Conservation (phyloP, 2,329 filamentous ascomycete genomes). For the Cylindrodendrum hubeiense region DNA sequence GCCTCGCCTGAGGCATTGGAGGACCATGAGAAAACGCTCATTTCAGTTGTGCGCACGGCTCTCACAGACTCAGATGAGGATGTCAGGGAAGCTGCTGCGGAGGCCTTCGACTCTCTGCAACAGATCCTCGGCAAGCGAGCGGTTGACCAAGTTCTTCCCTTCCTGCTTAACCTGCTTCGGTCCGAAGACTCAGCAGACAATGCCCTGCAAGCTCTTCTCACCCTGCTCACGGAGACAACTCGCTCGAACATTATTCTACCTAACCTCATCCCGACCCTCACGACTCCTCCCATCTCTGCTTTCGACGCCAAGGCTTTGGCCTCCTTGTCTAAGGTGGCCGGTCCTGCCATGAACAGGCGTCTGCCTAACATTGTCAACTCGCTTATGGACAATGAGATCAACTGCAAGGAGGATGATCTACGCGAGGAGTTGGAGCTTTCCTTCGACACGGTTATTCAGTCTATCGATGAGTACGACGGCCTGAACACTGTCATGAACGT, state of each 20-base stretch:
- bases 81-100: slow-evolving; percentile 94
- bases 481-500: slow-evolving; percentile 97
- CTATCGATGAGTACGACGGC: slow-evolving; percentile 95
- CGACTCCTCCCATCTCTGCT: slow-evolving; percentile 87
- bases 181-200: slow-evolving; percentile 90
- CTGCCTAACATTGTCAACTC: slow-evolving; percentile 92
- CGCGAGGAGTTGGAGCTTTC: slow-evolving; percentile 80
- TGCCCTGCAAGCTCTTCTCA: slow-evolving; percentile 91
- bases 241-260: slow-evolving; percentile 97
- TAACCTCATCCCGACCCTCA: slow-evolving; percentile 93
- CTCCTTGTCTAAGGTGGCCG: slow-evolving; percentile 91
- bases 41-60: slow-evolving; percentile 92
- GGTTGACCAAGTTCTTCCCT: slow-evolving; percentile 94
- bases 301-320: slow-evolving; percentile 97
- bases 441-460: slow-evolving; percentile 90
- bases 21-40: slow-evolving; percentile 94
- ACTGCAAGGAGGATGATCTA: slow-evolving; percentile 79
- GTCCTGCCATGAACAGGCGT: slow-evolving; percentile 89
- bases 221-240: slow-evolving; percentile 91
- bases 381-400: slow-evolving; percentile 92
- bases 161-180: slow-evolving; percentile 89
- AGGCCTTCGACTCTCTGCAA: slow-evolving; percentile 96
- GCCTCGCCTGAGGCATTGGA: slow-evolving; percentile 90
- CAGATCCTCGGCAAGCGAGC: slow-evolving; percentile 94
- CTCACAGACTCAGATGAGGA: slow-evolving; percentile 91